Base-by-base conservation (phyloP, 1,284 basidiomycete species). In the Sphagnurus paluster region DNA sequence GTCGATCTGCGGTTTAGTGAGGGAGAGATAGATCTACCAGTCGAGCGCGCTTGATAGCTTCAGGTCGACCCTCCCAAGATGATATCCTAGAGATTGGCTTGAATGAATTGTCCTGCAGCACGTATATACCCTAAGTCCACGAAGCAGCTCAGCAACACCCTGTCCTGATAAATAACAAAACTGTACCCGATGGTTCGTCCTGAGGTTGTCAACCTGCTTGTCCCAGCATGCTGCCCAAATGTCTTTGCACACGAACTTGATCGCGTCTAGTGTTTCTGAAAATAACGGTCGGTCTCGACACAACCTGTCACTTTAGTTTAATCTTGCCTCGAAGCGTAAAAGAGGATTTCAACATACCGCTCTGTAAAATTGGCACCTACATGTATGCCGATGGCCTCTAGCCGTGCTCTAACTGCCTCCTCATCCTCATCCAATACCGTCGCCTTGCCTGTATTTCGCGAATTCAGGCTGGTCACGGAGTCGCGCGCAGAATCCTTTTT, bases 171-270 rank as follows among this genome's bases (percentile, higher is more conserved):
- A 5, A 4, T 40, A 13, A 23, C 24, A 6, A 17, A 11, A 21
- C 64, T 73, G 19, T 60, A 93, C 93, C 41, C 93, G 74, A 66
- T 97, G 94, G 64, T 98, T 98, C 7, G 94, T 98, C 37, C 94
- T 80, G 38, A 98, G 70, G 63, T 97, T 97, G 63, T 98, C 94
- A 1, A 97, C 92, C 65, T 97, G 95, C 62, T 96, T 95, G 48
- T 92, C 88, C 88, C 88, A 94, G 46, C 84, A 84, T 3, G 84
- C 77, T 0, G 77, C 75, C 92, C 92, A 94, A n/a, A 97, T 71
- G 52, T 98, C 94, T 63, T 98, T 98, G 73, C 94, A 98, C 50
- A 98, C 78, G 61, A 97, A 97, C 66, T 98, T 98, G 70, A 98
- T 86, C 11, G 83, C 84, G 56, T 98, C 94, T 7, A 98, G 75